Percentiles rank a stretch among this genome's conserved stretches.
phyloP scores from a whole-genome alignment of 495 filamentous ascomycete species.

The Hypoxylon intermedium region DNA sequence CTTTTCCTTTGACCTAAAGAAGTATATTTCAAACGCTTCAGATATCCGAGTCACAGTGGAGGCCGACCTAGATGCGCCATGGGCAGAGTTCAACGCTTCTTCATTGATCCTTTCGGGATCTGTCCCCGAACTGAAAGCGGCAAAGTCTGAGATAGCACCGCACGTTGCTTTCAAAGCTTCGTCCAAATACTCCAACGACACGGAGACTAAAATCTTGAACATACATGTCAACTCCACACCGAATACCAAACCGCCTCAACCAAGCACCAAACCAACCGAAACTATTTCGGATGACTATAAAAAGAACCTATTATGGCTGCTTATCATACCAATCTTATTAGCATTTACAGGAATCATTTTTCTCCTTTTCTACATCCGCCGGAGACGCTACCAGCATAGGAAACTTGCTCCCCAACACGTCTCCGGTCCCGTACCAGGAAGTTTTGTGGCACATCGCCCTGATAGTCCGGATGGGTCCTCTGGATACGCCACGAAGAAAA shows the following conservation, averaged over 20 bases:
- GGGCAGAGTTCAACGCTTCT: slow-evolving; percentile 70
- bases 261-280: slow-evolving; percentile 19
- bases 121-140: slow-evolving; percentile 55
- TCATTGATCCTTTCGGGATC: slow-evolving; percentile 67
- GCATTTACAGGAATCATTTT: slow-evolving; percentile 24
- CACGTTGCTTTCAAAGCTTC: slow-evolving; percentile 60
- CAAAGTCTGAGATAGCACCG: slow-evolving; percentile 44
- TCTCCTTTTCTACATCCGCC: slow-evolving; percentile 33
- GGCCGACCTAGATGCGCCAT: slow-evolving; percentile 60
- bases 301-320: slow-evolving; percentile 37
- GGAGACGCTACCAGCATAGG: slow-evolving; percentile 28
- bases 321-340: slow-evolving; percentile 39
- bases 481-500: slow-evolving; percentile 22
- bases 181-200: slow-evolving; percentile 49
- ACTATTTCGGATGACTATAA: slow-evolving; percentile 8
- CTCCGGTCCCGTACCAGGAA: slow-evolving; percentile 52
- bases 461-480: slow-evolving; percentile 14
- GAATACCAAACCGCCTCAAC: slow-evolving; percentile 13
- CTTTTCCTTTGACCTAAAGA: slow-evolving; percentile 69
- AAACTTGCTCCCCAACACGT: slow-evolving; percentile 43
- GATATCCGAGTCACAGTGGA: slow-evolving; percentile 63
- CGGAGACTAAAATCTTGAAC: slow-evolving; percentile 57
- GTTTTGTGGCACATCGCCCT: slow-evolving; percentile 39
- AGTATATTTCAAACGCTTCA: slow-evolving; percentile 58
- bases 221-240: slow-evolving; percentile 54